A percentile compares a stretch with the other conserved stretches of the same genome.
Conservation (phyloP, 2,329 filamentous ascomycete genomes). For the Neocucurbitaria cava region DNA sequence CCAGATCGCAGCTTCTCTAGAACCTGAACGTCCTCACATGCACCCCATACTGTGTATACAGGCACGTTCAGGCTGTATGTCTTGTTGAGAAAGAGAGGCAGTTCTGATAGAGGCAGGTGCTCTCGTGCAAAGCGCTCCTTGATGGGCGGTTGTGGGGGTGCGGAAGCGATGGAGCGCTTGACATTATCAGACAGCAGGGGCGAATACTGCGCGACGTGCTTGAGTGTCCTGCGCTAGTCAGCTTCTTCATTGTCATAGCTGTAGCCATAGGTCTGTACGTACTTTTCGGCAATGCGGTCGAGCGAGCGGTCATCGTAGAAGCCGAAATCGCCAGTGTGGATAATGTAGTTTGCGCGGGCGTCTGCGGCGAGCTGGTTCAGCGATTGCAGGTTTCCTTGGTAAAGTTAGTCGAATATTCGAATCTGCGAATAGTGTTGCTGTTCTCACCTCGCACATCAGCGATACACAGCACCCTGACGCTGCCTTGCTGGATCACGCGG, state of each 20-base stretch:
- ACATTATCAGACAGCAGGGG: slow-evolving; percentile 83
- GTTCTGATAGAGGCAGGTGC: slow-evolving; percentile 89
- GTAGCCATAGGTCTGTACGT: slow-evolving; percentile 47
- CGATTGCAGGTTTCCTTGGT: slow-evolving; percentile 88
- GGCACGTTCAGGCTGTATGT: slow-evolving; percentile 92
- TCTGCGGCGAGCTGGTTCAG: slow-evolving; percentile 96
- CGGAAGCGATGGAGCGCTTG: slow-evolving; percentile 70
- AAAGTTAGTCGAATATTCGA: slow-evolving; percentile 10
- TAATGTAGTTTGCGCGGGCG: slow-evolving; percentile 94
- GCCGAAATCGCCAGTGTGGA: slow-evolving; percentile 98
- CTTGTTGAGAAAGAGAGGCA: slow-evolving; percentile 86
- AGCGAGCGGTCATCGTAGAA: slow-evolving; percentile 98
- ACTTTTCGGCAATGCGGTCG: slow-evolving; percentile 98
- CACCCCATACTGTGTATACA: slow-evolving; percentile 98
- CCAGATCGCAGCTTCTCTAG: slow-evolving; percentile 96
- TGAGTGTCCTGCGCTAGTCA: slow-evolving; percentile 74
- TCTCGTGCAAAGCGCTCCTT: slow-evolving; percentile 83
- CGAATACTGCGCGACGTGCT: slow-evolving; percentile 98
- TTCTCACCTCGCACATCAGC: slow-evolving; percentile 59
- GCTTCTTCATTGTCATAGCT: neutral
- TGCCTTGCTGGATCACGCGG: slow-evolving; percentile 59
- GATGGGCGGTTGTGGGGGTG: slow-evolving; percentile 72
- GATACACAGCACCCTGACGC: slow-evolving; percentile 58
- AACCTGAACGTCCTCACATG: slow-evolving; percentile 96
- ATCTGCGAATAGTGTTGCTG: neutral